Evolutionary conservation across 179 eudicot genomes (phyloP).

Genomic region (Silene noctiflora): DNA sequence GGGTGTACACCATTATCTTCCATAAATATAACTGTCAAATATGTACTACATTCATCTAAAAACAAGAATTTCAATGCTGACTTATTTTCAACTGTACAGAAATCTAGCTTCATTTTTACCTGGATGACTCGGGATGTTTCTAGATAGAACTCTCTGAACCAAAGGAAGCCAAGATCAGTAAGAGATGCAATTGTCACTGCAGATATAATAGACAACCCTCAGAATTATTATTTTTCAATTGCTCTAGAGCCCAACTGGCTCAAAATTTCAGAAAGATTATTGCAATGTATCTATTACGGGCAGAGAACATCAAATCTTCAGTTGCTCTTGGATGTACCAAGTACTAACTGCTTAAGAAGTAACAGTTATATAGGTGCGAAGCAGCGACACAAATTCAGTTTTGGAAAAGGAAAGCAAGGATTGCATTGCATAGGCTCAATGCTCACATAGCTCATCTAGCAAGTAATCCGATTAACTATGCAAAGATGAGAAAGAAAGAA

Average conservation of each 20-base stretch:
- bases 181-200: constrained; percentile 79
- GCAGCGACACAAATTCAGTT: not conserved
- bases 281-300: not conserved
- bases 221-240: not conserved
- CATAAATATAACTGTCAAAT: not conserved
- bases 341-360: not conserved
- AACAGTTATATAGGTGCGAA: not conserved
- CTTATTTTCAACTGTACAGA: constrained; percentile 4
- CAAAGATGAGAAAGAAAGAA: constrained; percentile 3
- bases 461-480: constrained; percentile 1
- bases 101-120: constrained; percentile 44
- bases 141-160: constrained; percentile 98
- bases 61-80: not conserved
- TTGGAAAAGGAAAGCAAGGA: not conserved
- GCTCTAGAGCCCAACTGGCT: constrained; percentile 11
- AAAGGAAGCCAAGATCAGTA: constrained; percentile 94
- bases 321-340: constrained; percentile 3
- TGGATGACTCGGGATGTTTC: constrained; percentile 99
- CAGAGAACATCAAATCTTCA: constrained; percentile 1
- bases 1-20: not conserved
- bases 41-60: not conserved
- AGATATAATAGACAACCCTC: constrained; percentile 34
- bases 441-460: constrained; percentile 1
- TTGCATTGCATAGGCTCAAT: not conserved
- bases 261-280: not conserved